Conservation (phyloP, 192 early-diverging fungal species). For the Linnemannia exigua region DNA sequence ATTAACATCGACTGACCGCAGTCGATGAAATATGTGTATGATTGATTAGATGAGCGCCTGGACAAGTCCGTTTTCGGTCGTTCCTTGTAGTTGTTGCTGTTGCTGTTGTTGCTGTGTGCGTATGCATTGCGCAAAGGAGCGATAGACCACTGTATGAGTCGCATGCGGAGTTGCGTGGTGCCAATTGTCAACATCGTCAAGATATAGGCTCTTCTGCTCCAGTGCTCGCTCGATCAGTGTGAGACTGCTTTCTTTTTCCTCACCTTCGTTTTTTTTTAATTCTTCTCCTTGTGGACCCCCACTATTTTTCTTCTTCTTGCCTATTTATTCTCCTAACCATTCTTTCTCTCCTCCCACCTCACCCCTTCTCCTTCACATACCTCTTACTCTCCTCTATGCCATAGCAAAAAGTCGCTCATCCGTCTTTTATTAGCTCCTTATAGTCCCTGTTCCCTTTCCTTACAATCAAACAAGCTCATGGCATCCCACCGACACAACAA, state of each 20-base stretch:
- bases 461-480: neutral
- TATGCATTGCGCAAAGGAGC: neutral
- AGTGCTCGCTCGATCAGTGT: no score
- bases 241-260: neutral
- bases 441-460: neutral
- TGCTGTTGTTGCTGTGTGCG: neutral
- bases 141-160: neutral
- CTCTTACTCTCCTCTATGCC: neutral
- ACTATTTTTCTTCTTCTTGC: neutral
- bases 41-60: neutral
- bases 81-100: neutral
- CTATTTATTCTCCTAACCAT: neutral
- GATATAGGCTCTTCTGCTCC: no score
- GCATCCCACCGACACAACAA: neutral
- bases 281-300: neutral
- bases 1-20: neutral
- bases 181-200: no score
- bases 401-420: neutral
- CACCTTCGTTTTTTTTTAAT: neutral
- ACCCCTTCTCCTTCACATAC: neutral
- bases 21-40: neutral
- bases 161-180: neutral
- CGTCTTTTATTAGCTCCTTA: no score
- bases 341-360: neutral
- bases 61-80: neutral